Evolutionary conservation across 2,329 filamentous ascomycete species (phyloP).

Genomic region (Ophiostoma fasciatum): DNA sequence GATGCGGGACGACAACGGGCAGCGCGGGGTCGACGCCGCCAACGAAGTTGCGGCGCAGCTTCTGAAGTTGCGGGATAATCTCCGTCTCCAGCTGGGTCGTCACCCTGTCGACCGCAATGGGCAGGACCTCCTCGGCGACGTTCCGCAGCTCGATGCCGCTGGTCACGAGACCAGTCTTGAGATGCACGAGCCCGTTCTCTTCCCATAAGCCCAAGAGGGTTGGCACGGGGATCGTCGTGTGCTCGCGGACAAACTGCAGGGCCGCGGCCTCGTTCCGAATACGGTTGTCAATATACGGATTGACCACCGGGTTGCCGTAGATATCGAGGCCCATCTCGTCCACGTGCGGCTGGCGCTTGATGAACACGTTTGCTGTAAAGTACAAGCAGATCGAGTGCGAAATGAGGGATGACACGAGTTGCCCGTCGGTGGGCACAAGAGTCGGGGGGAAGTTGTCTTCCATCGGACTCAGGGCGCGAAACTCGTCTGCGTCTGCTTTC

Average conservation of each 20-base stretch:
- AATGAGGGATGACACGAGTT: background rate
- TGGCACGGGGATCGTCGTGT: slow-evolving; percentile 1
- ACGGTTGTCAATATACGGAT: background rate
- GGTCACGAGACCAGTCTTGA: background rate
- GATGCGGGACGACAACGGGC: slow-evolving; percentile 1
- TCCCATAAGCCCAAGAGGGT: background rate
- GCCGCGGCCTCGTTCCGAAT: slow-evolving; percentile 1
- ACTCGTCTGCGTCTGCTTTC: background rate
- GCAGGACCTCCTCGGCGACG: background rate
- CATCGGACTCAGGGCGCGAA: background rate
- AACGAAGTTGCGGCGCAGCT: background rate
- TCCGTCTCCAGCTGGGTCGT: background rate
- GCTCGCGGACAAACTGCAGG: background rate
- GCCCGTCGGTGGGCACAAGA: background rate
- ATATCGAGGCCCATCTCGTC: background rate
- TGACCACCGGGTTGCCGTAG: background rate
- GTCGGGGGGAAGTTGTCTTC: background rate
- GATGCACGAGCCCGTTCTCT: background rate
- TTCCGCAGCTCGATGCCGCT: background rate
- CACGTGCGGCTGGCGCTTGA: background rate
- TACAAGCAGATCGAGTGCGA: background rate
- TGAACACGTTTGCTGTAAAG: background rate
- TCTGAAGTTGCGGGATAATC: slow-evolving; percentile 1
- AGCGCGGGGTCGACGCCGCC: slow-evolving; percentile 1
- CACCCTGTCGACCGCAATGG: background rate